Evolutionary conservation across 345 rosid species (phyloP).

Genomic region (Cardamine occulta): DNA sequence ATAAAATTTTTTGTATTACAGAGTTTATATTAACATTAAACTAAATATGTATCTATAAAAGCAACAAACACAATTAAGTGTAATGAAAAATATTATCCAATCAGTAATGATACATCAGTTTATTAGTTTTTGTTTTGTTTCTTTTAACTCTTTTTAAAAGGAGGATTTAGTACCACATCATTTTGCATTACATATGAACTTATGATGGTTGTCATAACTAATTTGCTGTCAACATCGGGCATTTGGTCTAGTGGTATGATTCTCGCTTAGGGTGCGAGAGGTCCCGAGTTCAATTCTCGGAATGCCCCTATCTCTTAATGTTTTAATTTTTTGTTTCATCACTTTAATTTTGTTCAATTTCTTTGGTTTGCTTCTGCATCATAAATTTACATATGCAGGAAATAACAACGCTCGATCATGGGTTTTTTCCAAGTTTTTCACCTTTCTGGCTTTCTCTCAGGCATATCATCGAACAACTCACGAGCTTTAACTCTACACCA

Average conservation of each 20-base stretch:
- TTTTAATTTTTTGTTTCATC: no score
- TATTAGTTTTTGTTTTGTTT: background rate
- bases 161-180: no score
- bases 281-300: constrained; percentile 77
- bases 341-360: no score
- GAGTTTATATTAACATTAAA: background rate
- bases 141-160: no score
- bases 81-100: background rate
- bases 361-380: background rate
- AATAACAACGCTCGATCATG: background rate
- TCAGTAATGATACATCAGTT: background rate
- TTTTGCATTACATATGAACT: no score
- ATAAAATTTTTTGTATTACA: background rate
- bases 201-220: no score
- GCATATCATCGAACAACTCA: constrained; percentile 18
- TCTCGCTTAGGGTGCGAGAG: constrained; percentile 90
- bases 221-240: background rate
- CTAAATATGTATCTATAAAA: background rate
- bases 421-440: background rate
- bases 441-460: background rate
- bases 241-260: constrained; percentile 27
- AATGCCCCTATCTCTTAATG: background rate
- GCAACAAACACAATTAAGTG: no score
- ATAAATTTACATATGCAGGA: background rate
- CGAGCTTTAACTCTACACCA: background rate